Percentiles rank a stretch among this genome's conserved stretches.
Conservation (phyloP, 2,329 filamentous ascomycete genomes). For the Fusarium compactum region DNA sequence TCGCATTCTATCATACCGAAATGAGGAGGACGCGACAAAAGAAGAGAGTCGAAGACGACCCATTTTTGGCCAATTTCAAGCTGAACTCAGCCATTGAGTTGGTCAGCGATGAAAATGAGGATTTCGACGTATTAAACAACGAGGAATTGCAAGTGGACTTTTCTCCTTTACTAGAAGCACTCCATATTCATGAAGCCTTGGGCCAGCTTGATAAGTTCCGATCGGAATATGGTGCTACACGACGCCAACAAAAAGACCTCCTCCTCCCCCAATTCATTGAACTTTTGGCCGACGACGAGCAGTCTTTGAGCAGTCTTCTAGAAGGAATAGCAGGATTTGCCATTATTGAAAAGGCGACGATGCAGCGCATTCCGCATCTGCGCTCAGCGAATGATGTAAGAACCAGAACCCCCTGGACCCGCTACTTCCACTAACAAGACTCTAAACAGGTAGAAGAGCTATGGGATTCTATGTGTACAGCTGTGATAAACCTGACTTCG, state of each 20-base stretch:
- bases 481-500: conserved; percentile 83
- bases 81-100: conserved; percentile 96
- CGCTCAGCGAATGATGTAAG: conserved; percentile 84
- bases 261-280: conserved; percentile 82
- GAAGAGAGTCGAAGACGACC: conserved; percentile 80
- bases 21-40: conserved; percentile 85
- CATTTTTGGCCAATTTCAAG: conserved; percentile 84
- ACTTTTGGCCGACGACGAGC: conserved; percentile 84
- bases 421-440: conserved; percentile 10
- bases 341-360: conserved; percentile 94
- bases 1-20: conserved; percentile 96
- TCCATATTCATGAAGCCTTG: conserved; percentile 96
- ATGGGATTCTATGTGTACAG: conserved; percentile 98
- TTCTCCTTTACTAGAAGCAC: conserved; percentile 90
- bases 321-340: conserved; percentile 97
- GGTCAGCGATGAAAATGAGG: conserved; percentile 93
- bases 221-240: conserved; percentile 89
- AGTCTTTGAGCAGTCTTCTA: conserved; percentile 87
- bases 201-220: conserved; percentile 93
- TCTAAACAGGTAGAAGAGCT: conserved; percentile 84
- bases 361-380: conserved; percentile 86
- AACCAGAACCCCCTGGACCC: background rate
- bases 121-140: conserved; percentile 95
- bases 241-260: conserved; percentile 91
- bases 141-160: conserved; percentile 97